Evolutionary conservation across 2,329 filamentous ascomycete genomes (phyloP).

Genomic region (Aspergillus quadrilineatus): DNA sequence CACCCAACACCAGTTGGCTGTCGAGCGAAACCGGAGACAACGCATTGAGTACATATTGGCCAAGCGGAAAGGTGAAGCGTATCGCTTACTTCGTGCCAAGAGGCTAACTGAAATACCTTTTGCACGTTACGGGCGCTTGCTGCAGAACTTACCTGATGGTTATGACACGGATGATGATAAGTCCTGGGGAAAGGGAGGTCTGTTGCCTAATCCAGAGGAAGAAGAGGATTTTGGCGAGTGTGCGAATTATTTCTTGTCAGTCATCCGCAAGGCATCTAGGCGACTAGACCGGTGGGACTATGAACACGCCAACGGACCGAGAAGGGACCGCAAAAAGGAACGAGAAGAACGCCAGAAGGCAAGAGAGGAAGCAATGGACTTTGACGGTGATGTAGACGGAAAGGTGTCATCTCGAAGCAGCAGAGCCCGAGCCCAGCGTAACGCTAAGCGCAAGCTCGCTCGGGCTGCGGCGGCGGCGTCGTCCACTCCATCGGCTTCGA

Average conservation of each 20-base stretch:
- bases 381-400: conserved; percentile 19
- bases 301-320: conserved; percentile 41
- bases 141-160: conserved; percentile 43
- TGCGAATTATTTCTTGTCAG: conserved; percentile 45
- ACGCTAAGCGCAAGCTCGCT: conserved; percentile 32
- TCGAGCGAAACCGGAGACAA: conserved; percentile 50
- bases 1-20: conserved; percentile 51
- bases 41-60: conserved; percentile 49
- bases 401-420: conserved; percentile 21
- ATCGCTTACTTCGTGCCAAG: conserved; percentile 37
- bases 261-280: conserved; percentile 44
- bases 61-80: conserved; percentile 41
- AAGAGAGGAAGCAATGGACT: conserved; percentile 24
- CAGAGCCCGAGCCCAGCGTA: conserved; percentile 25
- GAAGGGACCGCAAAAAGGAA: conserved; percentile 38
- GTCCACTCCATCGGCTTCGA: conserved; percentile 18
- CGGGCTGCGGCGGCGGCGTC: conserved; percentile 22
- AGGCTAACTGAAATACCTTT: conserved; percentile 43
- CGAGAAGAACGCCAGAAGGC: conserved; percentile 40
- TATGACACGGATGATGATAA: conserved; percentile 49
- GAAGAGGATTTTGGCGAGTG: conserved; percentile 51
- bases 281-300: conserved; percentile 49
- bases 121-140: conserved; percentile 41
- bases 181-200: conserved; percentile 45
- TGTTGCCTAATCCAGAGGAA: conserved; percentile 42